These are phyloP conservation scores for Ampelomyces quisqualis DNA, from an alignment of 2,329 filamentous ascomycete genomes.

Conservation along the genomic window DNA sequence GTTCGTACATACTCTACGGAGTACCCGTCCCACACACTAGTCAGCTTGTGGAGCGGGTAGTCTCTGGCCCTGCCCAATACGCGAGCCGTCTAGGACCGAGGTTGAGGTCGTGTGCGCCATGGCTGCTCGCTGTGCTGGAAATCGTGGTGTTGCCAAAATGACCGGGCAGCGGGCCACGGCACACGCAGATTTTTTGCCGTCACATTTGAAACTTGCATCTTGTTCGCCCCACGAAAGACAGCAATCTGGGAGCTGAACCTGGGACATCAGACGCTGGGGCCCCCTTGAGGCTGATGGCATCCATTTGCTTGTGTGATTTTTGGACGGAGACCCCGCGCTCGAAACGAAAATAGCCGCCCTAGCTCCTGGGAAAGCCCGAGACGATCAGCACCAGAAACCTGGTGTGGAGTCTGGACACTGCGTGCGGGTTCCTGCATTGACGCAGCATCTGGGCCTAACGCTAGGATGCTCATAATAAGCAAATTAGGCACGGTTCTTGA, in stretches of 20 bases:
- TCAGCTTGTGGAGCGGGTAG: too few relatives aligned
- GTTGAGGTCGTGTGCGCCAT: constrained; percentile 13
- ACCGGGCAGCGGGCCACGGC: too few relatives aligned
- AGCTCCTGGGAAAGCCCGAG: constrained; percentile 2
- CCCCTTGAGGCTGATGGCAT: neutral
- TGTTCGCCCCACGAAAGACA: neutral
- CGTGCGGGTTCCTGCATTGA: constrained; percentile 29
- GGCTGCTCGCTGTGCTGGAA: constrained; percentile 7
- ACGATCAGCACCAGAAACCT: neutral
- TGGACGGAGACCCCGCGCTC: neutral
- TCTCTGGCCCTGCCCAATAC: constrained; percentile 10
- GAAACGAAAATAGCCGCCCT: constrained; percentile 18
- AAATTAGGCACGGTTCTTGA: too few relatives aligned
- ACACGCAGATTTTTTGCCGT: too few relatives aligned
- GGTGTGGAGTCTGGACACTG: constrained; percentile 8
- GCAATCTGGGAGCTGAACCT: neutral
- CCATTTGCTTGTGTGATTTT: constrained; percentile 1
- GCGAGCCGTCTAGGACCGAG: constrained; percentile 9
- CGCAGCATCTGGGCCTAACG: constrained; percentile 20
- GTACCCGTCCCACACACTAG: too few relatives aligned
- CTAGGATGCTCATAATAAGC: constrained; percentile 9
- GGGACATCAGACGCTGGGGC: neutral
- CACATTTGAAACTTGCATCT: neutral
- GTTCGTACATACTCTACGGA: constrained; percentile 11
- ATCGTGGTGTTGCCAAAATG: too few relatives aligned